Evolutionary conservation across 2,329 filamentous ascomycete species (phyloP), one percentile per base, ranked within the genome.

Genomic region (Cytospora piceicola): DNA sequence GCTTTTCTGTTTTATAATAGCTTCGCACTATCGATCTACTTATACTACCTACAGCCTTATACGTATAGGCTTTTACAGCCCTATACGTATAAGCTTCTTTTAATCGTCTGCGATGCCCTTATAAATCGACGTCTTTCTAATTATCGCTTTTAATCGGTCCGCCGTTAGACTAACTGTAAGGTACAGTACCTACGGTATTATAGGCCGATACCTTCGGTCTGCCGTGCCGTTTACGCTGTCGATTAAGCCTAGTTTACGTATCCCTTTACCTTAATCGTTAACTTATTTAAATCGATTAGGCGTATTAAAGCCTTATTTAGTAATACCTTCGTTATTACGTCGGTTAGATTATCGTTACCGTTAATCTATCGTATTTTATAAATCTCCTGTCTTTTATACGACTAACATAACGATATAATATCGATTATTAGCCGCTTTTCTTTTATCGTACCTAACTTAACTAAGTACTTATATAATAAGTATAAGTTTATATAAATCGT

Each of bases 371-470:
- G 17, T 17, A 73, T 54, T 29, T 72, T 65, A 2, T 32, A 12
- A 0, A 70, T 30, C 32, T 72, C 65, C 1, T 62, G 24, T 0
- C 62, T 29, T 27, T 72, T 65, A 46, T 72, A 72, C 0, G 61
- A 67, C 59, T 72, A 52, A 0, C 67, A 27, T 0, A 73, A 15
- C 0, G 61, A 58, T 53, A 72, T 71, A 15, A 72, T 69, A 53
- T 72, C 66, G 30, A 71, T 69, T 58, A 51, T 68, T 34, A 42
- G 70, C 70, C 64, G 42, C 72, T 72, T 70, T n/a, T 72, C 66
- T 24, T 69, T 65, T 0, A 63, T 71, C 1, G 64, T 69, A 2
- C 65, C 56, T 0, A 70, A 49, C 20, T 70, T 71, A 1, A 70
- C 42, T 2, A 71, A 46, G 29, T 51, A 69, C 36, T 71, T 52